These are phyloP conservation scores for Wallacemonas sp. DNA, from an alignment of 208 protist genomes.

Conservation along the genomic window DNA sequence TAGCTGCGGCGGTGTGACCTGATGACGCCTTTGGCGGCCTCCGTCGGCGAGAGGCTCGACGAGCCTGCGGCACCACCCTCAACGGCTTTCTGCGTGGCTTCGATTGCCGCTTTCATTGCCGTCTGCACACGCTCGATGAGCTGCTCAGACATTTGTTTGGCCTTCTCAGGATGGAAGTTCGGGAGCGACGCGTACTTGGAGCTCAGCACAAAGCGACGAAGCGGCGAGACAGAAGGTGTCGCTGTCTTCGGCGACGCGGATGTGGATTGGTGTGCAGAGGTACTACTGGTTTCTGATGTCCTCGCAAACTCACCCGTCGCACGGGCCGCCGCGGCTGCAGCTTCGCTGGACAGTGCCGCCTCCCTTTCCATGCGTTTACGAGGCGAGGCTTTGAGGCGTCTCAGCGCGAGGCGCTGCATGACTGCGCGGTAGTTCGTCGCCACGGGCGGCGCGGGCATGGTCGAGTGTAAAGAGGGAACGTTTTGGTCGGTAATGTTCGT, in stretches of 20 bases:
- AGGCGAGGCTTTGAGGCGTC: slow-evolving; percentile 23
- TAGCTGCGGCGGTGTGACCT: slow-evolving; percentile 10
- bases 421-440: slow-evolving; percentile 4
- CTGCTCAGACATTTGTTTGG: background rate
- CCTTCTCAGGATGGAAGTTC: background rate
- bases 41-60: background rate
- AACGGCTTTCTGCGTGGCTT: background rate
- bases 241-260: background rate
- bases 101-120: background rate
- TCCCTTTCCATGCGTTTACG: slow-evolving; percentile 20
- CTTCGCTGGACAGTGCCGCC: background rate
- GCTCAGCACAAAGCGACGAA: background rate
- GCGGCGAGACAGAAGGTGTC: background rate
- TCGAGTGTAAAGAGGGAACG: background rate
- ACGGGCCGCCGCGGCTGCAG: background rate
- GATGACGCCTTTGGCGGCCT: background rate
- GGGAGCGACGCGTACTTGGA: background rate
- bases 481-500: no score
- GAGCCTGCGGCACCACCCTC: background rate
- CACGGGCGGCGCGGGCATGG: background rate
- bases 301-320: background rate
- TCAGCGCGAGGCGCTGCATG: slow-evolving; percentile 25
- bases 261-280: background rate
- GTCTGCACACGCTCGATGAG: background rate
- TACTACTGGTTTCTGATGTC: background rate